Evolutionary conservation across 306 rosid species (phyloP), one percentile per base, ranked within the genome.

Genomic region (Crataegus laevigata): DNA sequence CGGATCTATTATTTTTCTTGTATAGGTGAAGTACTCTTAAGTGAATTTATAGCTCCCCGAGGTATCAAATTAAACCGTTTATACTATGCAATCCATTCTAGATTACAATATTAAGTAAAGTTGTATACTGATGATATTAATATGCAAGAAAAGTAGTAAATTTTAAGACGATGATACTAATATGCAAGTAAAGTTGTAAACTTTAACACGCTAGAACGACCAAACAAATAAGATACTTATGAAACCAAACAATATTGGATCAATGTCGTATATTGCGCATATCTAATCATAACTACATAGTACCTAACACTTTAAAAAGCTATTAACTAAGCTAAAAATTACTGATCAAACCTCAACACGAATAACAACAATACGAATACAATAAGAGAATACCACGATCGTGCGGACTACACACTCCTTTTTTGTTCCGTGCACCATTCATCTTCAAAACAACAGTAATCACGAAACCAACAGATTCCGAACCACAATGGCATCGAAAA

Each of bases 361-460:
- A 77, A 45, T 42, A 75, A 69, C 77, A 82, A 57, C 30, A 24
- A 66, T 24, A 15, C 36, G 40, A 55, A 81, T 18, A 25, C 42
- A 71, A 66, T 19, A 45, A 1, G 22, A 36, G 12, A 38, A 25
- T 6, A 51, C n/a, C 21, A 29, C 68, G 45, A 18, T 58, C 43
- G 8, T 32, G 25, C 36, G 3, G 21, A 40, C 77, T 65, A 60
- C 64, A 71, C 5, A 76, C 76, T 25, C 28, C 34, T 34, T 11
- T 47, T 50, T 42, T 9, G 58, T 72, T 79, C 77, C 80, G 63
- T 64, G 74, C 21, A 50, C 13, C 43, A 40, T 26, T 21, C 18
- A 26, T 30, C 1, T 66, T 47, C 69, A 11, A 67, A 68, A 43
- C 69, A 73, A 70, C n/a, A 64, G 55, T 57, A 68, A 21, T 57